Evolutionary conservation across 1,284 basidiomycete genomes (phyloP).

Genomic region (Hemileia vastatrix): DNA sequence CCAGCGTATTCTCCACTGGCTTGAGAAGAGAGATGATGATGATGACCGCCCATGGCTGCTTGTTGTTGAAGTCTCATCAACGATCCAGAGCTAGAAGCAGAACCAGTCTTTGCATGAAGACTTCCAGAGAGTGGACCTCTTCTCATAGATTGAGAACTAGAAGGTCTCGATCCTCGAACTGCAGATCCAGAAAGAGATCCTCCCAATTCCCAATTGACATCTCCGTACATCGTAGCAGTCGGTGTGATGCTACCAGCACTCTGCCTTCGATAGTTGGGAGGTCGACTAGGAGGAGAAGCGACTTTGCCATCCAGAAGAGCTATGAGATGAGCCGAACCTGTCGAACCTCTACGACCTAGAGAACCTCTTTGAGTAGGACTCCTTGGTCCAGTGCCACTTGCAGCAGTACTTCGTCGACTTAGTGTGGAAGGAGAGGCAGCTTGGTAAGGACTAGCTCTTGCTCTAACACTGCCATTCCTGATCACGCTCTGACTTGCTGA

Average conservation of each 20-base stretch:
- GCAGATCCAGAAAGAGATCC: background rate
- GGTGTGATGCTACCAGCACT: slow-evolving; percentile 39
- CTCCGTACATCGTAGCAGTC: slow-evolving; percentile 31
- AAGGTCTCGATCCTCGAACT: background rate
- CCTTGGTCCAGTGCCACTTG: slow-evolving; percentile 22
- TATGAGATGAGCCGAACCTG: slow-evolving; percentile 28
- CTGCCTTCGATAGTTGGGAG: slow-evolving; percentile 29
- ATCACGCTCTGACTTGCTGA: slow-evolving; percentile 4
- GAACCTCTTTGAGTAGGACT: slow-evolving; percentile 28
- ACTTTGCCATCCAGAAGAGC: slow-evolving; percentile 3
- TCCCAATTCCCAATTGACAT: background rate
- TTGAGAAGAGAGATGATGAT: background rate
- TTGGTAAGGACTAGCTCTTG: background rate
- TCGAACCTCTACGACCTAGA: slow-evolving; percentile 29
- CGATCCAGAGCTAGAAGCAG: slow-evolving; percentile 4
- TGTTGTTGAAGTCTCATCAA: background rate
- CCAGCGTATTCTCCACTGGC: slow-evolving; percentile 1
- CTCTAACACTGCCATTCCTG: slow-evolving; percentile 6
- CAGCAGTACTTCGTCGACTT: background rate
- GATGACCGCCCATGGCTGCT: background rate
- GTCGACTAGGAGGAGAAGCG: slow-evolving; percentile 9
- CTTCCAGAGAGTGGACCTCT: background rate
- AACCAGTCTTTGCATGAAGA: slow-evolving; percentile 31
- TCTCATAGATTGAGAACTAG: background rate
- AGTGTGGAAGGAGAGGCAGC: background rate